These are phyloP conservation scores for Tribonema minus DNA, from an alignment of 108 stramenopile species.

Conservation along the genomic window DNA sequence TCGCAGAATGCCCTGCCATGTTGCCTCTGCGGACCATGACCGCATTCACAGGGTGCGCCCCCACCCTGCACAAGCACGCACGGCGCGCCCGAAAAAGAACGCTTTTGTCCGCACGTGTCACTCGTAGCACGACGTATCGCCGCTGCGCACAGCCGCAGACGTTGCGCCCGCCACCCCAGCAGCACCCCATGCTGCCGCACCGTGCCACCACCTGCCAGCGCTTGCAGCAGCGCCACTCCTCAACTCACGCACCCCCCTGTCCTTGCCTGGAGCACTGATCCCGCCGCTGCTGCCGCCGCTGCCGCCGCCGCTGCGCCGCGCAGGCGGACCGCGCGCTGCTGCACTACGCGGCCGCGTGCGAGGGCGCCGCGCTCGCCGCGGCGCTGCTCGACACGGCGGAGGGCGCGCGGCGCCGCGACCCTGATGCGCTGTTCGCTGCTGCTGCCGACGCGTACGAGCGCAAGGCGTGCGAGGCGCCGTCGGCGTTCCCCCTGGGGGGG, in stretches of 20 bases:
- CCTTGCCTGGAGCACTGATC: not conserved
- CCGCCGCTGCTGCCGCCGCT: not conserved
- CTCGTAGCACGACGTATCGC: no score
- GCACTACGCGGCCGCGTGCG: slow-evolving; percentile 24
- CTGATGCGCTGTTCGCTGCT: not conserved
- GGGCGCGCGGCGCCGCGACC: slow-evolving; percentile 1
- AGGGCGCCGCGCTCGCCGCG: not conserved
- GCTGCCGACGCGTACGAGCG: slow-evolving; percentile 6
- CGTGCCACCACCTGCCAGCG: no score
- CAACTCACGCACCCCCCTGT: not conserved
- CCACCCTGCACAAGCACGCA: no score
- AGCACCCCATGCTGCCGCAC: no score
- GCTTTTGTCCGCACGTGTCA: no score
- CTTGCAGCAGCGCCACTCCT: not conserved
- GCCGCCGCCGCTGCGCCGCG: not conserved
- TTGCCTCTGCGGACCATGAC: no score
- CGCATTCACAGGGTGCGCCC: no score
- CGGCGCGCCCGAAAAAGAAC: no score
- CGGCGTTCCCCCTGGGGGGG: not conserved
- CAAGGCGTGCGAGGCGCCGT: not conserved
- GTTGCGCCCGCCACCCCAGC: no score
- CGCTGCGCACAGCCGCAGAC: no score
- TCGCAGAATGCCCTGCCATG: no score
- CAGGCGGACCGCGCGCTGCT: not conserved
- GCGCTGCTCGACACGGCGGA: slow-evolving; percentile 3